Evolutionary conservation across 208 protist species (phyloP).

Genomic region (Leishmania mexicana): DNA sequence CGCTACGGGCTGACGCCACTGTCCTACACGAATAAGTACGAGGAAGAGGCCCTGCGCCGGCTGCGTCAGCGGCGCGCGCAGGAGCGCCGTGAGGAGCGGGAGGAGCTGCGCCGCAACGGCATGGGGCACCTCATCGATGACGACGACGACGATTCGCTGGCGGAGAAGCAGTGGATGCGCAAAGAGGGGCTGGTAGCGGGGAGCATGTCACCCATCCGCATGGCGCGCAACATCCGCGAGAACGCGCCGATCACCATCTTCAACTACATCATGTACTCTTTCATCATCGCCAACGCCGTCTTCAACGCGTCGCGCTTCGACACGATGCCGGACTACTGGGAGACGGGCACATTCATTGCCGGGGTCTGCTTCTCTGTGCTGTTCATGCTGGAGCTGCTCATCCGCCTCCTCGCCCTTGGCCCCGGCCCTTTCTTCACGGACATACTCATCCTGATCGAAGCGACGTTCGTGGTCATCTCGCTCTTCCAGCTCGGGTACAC

Average conservation of each 20-base stretch:
- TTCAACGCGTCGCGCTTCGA: conserved; percentile 88
- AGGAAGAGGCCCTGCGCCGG: conserved; percentile 69
- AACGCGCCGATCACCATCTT: conserved; percentile 85
- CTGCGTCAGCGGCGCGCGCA: conserved; percentile 53
- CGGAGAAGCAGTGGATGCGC: conserved; percentile 49
- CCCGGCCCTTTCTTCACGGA: conserved; percentile 77
- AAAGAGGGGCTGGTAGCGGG: conserved; percentile 46
- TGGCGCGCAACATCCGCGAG: conserved; percentile 86
- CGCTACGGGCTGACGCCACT: conserved; percentile 76
- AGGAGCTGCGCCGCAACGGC: conserved; percentile 42
- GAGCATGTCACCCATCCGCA: conserved; percentile 74
- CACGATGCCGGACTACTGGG: conserved; percentile 81
- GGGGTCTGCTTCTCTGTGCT: conserved; percentile 81
- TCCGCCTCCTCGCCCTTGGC: conserved; percentile 82
- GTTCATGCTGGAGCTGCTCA: conserved; percentile 87
- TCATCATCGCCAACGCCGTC: conserved; percentile 87
- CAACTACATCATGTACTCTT: conserved; percentile 69
- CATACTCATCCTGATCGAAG: conserved; percentile 78
- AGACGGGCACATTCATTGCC: conserved; percentile 66
- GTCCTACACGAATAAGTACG: conserved; percentile 84
- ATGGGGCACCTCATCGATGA: conserved; percentile 48
- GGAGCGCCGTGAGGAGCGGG: conserved; percentile 45
- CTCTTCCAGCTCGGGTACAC: conserved; percentile 92
- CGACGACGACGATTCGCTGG: conserved; percentile 16
- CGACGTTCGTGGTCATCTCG: conserved; percentile 73